These are phyloP conservation scores for Cucumis cinereus DNA, from an alignment of 306 rosid genomes.

Conservation along the genomic window DNA sequence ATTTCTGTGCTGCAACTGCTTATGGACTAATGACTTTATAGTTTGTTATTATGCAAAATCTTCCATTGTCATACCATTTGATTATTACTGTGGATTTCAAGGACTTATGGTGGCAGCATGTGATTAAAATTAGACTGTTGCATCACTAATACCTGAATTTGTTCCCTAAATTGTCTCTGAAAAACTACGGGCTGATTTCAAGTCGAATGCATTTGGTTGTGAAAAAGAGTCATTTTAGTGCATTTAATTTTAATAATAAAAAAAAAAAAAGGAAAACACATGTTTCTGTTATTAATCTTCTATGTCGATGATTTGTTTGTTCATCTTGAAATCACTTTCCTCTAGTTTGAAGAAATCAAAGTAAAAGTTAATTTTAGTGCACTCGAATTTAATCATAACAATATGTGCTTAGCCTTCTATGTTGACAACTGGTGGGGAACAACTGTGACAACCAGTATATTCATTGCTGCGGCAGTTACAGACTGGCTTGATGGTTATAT, in stretches of 20 bases:
- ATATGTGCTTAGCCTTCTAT: conserved; percentile 49
- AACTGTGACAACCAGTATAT: conserved; percentile 68
- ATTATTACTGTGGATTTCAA: background rate
- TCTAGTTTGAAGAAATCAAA: background rate
- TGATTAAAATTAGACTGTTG: background rate
- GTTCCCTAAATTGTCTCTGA: background rate
- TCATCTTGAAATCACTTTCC: background rate
- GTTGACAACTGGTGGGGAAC: conserved; percentile 75
- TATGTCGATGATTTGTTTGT: conserved; percentile 48
- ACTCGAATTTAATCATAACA: background rate
- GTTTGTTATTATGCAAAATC: background rate
- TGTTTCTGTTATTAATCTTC: conserved; percentile 34
- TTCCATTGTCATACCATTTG: background rate
- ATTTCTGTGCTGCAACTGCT: background rate
- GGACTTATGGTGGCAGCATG: background rate
- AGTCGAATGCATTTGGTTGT: background rate
- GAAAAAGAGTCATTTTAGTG: background rate
- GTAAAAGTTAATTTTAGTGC: background rate
- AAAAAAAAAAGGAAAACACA: background rate
- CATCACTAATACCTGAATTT: background rate
- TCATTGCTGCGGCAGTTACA: conserved; percentile 66
- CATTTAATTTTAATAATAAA: background rate
- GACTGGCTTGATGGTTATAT: conserved; percentile 99
- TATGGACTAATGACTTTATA: background rate
- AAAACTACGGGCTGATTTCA: background rate